Evolutionary conservation across 2,329 filamentous ascomycete species (phyloP), one percentile per base, ranked within the genome.

Genomic region (Cladosporium sp.): DNA sequence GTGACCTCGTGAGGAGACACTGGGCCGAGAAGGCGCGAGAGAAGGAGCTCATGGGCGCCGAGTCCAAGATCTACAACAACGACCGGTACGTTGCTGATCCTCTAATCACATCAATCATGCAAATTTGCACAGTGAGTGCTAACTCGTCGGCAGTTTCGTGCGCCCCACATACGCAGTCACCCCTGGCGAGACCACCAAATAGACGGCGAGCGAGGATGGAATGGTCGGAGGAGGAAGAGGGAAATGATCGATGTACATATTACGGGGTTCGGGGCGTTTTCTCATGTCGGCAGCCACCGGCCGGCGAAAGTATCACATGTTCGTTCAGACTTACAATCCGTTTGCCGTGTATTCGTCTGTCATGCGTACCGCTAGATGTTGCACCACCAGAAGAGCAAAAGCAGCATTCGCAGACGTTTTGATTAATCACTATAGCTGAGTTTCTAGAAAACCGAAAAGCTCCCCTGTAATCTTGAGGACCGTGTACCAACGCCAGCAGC

Each of bases 1-100:
- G 93, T 56, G 93, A 98, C 74, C 86, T 92, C 70, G 91, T 95
- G 58, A 82, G 93, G 61, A 80, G 92, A 67, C 82, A 92, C 72
- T 81, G 86, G 60, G 93, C 93, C 54, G 89, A 95, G 72, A 84
- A 89, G 80, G 85, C 84, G 60, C 82, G 93, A 60, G 93, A 97
- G 81, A 89, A 91, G 81, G 86, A 90, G 73, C 75, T 98, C 60
- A 68, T 97, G 63, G 93, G 93, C 53, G 84, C 85, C 59, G 87
- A 92, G 72, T 83, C 81, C 49, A 88, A 86, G 75, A 80, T 95
- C 46, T 98, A 96, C 77, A 82, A 97, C 76, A 84, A 81, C 61
- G 90, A 95, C 68, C 80, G 89, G 89, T 96, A 77, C 60, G 86
- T 70, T 49, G 3, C n/a, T 19, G 18, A 31, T 38, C 14, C 22